Percentiles rank a stretch among this genome's conserved stretches.
Evolutionary conservation across 2,329 filamentous ascomycete species (phyloP).

Genomic region (Aspergillus latus): DNA sequence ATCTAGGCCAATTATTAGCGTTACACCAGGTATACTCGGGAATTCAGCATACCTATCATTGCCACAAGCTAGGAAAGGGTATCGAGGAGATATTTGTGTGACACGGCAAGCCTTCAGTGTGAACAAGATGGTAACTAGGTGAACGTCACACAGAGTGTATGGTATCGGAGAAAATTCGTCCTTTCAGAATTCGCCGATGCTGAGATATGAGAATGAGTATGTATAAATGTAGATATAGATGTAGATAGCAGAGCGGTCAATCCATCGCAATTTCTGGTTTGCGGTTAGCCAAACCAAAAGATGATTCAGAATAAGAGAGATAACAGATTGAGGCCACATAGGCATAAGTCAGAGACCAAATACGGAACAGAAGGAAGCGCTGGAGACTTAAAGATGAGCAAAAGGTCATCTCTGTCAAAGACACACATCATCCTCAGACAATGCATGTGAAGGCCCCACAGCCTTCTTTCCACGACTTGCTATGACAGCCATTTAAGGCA

Average conservation of each 20-base stretch:
- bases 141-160: background rate
- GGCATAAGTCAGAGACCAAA: background rate
- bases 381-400: background rate
- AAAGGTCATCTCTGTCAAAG: conserved; percentile 8
- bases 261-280: background rate
- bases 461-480: background rate
- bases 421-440: conserved; percentile 12
- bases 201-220: background rate
- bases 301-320: background rate
- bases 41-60: conserved; percentile 33
- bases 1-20: conserved; percentile 52
- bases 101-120: background rate
- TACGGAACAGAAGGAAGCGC: background rate
- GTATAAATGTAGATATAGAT: background rate
- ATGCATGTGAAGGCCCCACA: conserved; percentile 28
- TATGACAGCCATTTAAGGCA: background rate
- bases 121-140: background rate
- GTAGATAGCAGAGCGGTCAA: background rate
- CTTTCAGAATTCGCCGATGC: background rate
- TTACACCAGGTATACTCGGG: background rate
- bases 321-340: background rate
- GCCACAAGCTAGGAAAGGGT: conserved; percentile 14
- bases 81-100: background rate
- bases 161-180: background rate
- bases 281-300: background rate